Percentiles rank a stretch among this genome's conserved stretches.
Conservation (phyloP, 2,329 filamentous ascomycete genomes). For the Orbilia javanica region DNA sequence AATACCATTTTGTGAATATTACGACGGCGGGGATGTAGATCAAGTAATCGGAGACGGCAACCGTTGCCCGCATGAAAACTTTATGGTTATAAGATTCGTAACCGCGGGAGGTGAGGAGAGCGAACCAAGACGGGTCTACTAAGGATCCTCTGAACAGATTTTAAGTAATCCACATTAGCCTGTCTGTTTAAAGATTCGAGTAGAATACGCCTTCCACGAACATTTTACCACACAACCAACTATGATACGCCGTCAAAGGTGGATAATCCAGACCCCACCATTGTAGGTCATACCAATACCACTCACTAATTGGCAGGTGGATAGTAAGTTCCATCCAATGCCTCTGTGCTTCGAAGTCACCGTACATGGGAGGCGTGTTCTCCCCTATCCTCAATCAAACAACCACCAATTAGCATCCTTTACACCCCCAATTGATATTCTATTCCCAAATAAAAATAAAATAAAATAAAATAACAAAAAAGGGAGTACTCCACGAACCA, state of each 20-base stretch:
- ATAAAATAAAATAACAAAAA: too few species aligned
- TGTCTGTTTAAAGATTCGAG: neutral
- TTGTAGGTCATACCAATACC: slow-evolving; percentile 96
- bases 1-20: slow-evolving; percentile 85
- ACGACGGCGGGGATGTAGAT: slow-evolving; percentile 87
- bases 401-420: slow-evolving; percentile 31
- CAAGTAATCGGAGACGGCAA: slow-evolving; percentile 90
- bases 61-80: slow-evolving; percentile 94
- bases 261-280: slow-evolving; percentile 99
- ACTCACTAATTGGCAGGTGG: slow-evolving; percentile 88
- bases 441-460: slow-evolving; percentile 15
- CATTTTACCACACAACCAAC: slow-evolving; percentile 91
- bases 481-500: slow-evolving; percentile 75
- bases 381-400: slow-evolving; percentile 31
- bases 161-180: neutral
- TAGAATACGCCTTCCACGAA: slow-evolving; percentile 64
- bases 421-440: slow-evolving; percentile 14
- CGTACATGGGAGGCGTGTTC: slow-evolving; percentile 84
- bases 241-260: slow-evolving; percentile 96
- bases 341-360: slow-evolving; percentile 96
- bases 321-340: slow-evolving; percentile 99
- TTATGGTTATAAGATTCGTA: slow-evolving; percentile 83
- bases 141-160: slow-evolving; percentile 72
- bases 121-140: slow-evolving; percentile 89
- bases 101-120: slow-evolving; percentile 83